Percentiles rank a stretch among this genome's conserved stretches.
Conservation (phyloP, 1,139 yeast genomes). For the Yamadazyma buinensis region DNA sequence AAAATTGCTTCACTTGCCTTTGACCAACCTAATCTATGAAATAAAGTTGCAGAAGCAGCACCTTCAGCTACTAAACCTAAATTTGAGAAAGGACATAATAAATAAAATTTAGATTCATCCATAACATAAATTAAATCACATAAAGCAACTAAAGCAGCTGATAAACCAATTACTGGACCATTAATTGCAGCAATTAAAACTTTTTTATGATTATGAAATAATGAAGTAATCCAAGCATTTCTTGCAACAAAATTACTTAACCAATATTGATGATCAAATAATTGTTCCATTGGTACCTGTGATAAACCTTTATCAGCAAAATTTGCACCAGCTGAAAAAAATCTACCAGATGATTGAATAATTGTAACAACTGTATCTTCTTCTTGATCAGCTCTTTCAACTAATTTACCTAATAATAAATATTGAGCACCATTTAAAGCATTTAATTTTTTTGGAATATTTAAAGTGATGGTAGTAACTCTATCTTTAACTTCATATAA, state of each 20-base stretch:
- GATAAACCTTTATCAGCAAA: slow-evolving; percentile 34
- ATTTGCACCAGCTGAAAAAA: slow-evolving; percentile 86
- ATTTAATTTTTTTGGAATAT: slow-evolving; percentile 60
- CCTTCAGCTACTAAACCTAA: slow-evolving; percentile 87
- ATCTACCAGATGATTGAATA: slow-evolving; percentile 69
- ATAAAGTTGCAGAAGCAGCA: slow-evolving; percentile 65
- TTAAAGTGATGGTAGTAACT: slow-evolving; percentile 64
- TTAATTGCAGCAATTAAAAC: slow-evolving; percentile 72
- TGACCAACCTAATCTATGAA: slow-evolving; percentile 69
- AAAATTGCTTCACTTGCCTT: slow-evolving; percentile 71
- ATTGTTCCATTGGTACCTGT: slow-evolving; percentile 19
- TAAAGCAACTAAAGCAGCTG: slow-evolving; percentile 69
- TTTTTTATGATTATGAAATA: slow-evolving; percentile 70
- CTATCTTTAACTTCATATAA: slow-evolving; percentile 51
- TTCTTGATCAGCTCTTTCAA: slow-evolving; percentile 66
- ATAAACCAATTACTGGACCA: slow-evolving; percentile 84
- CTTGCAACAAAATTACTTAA: slow-evolving; percentile 60
- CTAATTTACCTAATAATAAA: slow-evolving; percentile 53
- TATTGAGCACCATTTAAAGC: slow-evolving; percentile 70
- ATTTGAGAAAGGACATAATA: slow-evolving; percentile 76
- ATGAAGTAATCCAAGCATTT: slow-evolving; percentile 65
- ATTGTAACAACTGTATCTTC: slow-evolving; percentile 64
- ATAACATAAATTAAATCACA: slow-evolving; percentile 75
- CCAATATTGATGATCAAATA: slow-evolving; percentile 53
- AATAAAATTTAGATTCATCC: slow-evolving; percentile 52